Evolutionary conservation across 495 filamentous ascomycete species (phyloP), one percentile per base, ranked within the genome.

Genomic region (Aspergillus incahuasiensis): DNA sequence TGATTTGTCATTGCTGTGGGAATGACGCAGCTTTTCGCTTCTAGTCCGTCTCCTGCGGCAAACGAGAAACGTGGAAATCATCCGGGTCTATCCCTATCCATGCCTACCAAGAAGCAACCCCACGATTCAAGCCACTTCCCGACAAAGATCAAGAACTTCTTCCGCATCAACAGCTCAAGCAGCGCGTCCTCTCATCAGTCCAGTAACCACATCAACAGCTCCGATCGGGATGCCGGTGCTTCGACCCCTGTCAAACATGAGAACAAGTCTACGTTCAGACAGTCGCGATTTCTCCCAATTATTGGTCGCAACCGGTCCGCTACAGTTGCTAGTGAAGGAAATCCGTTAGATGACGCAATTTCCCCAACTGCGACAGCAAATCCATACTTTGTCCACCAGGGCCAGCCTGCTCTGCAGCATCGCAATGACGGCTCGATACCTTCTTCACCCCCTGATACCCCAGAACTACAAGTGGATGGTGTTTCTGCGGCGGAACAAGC

Each of bases 311-410:
- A 84, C 57, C 83, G 86, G 22, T 95, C 92, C 35, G 85, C 86
- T 39, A 97, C 94, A 11, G 91, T 94, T 21, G 91, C 91, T 42
- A 96, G 91, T 69, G 94, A 97, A 68, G 90, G 92, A 60, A 90
- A 97, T 66, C 82, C 85, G 38, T 79, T 96, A 40, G 92, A 96
- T 63, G 91, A 96, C 68, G 78, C 81, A 60, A 79, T 96, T 54
- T 96, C 91, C 57, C 94, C 95, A 20, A 97, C 91, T 16, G 95
- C 92, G 15, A 85, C 91, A 59, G 95, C 92, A 25, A 98, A 98
- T 66, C 94, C 94, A 3, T 98, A 98, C 66, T 98, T 98, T 70
- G 88, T 86, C 46, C 95, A 97, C 69, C 94, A 98, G 68, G 94
- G 94, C 51, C 92, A 91, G 56, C 94, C 94, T 18, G 85, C 89